phyloP scores from a whole-genome alignment of 768 basidiomycete species.

The Tulasnella sp. region DNA sequence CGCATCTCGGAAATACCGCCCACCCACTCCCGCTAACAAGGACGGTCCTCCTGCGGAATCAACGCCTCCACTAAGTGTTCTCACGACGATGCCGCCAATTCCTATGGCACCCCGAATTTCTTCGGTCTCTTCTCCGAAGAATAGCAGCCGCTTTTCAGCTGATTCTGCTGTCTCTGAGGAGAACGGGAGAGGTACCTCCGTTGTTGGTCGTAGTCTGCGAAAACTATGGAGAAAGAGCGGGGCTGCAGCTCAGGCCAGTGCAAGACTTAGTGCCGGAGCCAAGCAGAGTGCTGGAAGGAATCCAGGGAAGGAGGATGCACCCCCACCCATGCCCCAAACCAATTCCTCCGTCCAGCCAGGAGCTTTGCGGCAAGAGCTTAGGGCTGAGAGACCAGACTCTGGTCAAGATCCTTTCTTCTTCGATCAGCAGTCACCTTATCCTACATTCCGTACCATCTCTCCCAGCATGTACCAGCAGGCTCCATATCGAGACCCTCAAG shows the following conservation, averaged over 20 bases:
- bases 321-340: constrained; percentile 12
- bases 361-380: constrained; percentile 26
- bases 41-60: constrained; percentile 24
- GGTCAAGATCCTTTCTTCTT: constrained; percentile 49
- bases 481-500: background rate
- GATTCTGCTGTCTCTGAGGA: constrained; percentile 49
- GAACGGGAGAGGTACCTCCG: constrained; percentile 37
- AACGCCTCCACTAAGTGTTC: constrained; percentile 24
- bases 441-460: constrained; percentile 26
- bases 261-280: constrained; percentile 7
- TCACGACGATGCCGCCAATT: background rate
- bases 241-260: constrained; percentile 34
- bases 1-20: constrained; percentile 14
- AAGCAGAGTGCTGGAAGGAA: constrained; percentile 1
- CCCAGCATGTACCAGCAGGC: background rate
- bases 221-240: constrained; percentile 73
- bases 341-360: background rate
- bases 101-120: background rate
- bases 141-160: constrained; percentile 64
- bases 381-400: constrained; percentile 34
- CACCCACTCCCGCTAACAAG: constrained; percentile 9
- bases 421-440: constrained; percentile 68
- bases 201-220: constrained; percentile 68
- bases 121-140: background rate
- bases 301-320: constrained; percentile 8